Conservation (phyloP, 805 yeast species). For the Sugiyamaella floridensis region DNA sequence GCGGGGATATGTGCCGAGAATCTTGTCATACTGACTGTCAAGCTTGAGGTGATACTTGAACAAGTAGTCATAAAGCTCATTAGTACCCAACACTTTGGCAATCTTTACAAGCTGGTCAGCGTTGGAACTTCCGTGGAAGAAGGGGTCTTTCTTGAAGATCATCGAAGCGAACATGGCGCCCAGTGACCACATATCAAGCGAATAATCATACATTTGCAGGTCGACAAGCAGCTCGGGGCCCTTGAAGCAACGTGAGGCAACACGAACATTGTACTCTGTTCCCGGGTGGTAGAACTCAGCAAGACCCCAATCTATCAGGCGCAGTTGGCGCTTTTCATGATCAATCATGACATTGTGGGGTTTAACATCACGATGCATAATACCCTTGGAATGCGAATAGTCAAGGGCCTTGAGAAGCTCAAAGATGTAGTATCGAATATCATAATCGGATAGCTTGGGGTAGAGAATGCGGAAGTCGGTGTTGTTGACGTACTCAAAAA, state of each 20-base stretch:
- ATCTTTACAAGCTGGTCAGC: constrained; percentile 88
- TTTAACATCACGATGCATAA: constrained; percentile 92
- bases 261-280: constrained; percentile 85
- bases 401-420: constrained; percentile 78
- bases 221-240: constrained; percentile 89
- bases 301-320: constrained; percentile 91
- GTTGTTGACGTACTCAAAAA: constrained; percentile 79
- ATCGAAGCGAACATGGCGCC: constrained; percentile 92
- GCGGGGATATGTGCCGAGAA: constrained; percentile 63
- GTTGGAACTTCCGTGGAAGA: constrained; percentile 85
- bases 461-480: constrained; percentile 76
- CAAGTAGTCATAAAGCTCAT: constrained; percentile 62
- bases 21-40: constrained; percentile 69
- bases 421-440: constrained; percentile 75
- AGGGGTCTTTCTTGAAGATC: constrained; percentile 84
- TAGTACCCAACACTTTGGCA: constrained; percentile 81
- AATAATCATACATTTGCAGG: constrained; percentile 81
- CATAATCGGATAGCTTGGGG: constrained; percentile 66
- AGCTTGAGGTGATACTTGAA: constrained; percentile 63
- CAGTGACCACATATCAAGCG: constrained; percentile 87
- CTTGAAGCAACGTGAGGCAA: constrained; percentile 86
- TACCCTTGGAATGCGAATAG: constrained; percentile 89
- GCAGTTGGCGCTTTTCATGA: constrained; percentile 55
- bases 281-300: constrained; percentile 92
- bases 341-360: constrained; percentile 97